Evolutionary conservation across 75 land plant species (phyloP), one percentile per base, ranked within the genome.

Genomic region (Picea sitchensis): DNA sequence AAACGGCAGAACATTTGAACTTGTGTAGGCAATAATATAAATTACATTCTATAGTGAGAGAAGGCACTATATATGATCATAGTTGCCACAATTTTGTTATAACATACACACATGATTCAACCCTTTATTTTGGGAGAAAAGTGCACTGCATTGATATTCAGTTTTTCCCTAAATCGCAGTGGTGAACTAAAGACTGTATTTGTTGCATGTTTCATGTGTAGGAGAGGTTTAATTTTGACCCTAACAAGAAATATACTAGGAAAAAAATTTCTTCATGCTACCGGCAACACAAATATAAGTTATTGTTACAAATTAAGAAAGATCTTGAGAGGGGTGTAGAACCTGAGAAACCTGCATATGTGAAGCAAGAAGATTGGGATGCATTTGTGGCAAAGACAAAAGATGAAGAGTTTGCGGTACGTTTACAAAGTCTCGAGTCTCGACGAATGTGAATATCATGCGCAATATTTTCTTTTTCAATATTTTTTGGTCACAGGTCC

Each of bases 211-310:
- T 71, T 57, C 51, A 23, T 61, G 75, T 80, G 62, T 51, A 80
- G 82, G 82, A 80, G 65, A 80, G 82, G 41, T 80, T 75, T 60
- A 75, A 80, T 80, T 80, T 80, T 80, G 82, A 80, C 54, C 63
- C 61, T 14, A 80, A 61, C 54, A 80, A 76, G 65, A 80, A 64
- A 15, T 80, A 80, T 51, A 80, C 82, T 11, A 57, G 77, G 82
- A 80, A 80, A 56, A 80, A 80, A 57, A 80, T 80, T 14, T 80
- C 82, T 13, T 80, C 82, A 41, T 80, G 82, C 44, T 80, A 80
- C 26, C 76, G 82, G 57, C 82, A 80, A 36, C 82, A 80, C 78
- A 80, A 80, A 51, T 80, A 80, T 38, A 80, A 80, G 65, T 65
- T 80, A 23, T 57, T 80, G 73, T 51, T 75, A 41, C 77, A 80